These are phyloP conservation scores for Heimioporus sp. DNA, from an alignment of 768 basidiomycete species.

Conservation along the genomic window DNA sequence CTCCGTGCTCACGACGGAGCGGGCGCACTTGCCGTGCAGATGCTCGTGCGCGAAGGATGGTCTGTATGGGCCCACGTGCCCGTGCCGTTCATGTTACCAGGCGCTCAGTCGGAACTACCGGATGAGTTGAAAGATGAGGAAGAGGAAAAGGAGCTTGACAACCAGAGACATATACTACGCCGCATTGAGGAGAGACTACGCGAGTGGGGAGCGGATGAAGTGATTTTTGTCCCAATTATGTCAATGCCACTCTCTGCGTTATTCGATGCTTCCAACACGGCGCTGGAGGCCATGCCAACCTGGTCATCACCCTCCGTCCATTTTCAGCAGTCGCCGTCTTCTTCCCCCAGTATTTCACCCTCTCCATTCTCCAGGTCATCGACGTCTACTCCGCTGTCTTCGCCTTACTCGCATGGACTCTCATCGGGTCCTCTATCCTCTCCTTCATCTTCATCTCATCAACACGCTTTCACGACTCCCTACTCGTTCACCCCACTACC, in stretches of 20 bases:
- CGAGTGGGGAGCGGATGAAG: constrained; percentile 73
- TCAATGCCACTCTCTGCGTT: constrained; percentile 20
- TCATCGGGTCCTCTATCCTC: constrained; percentile 24
- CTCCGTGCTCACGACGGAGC: constrained; percentile 71
- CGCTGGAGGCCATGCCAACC: constrained; percentile 16
- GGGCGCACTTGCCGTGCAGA: constrained; percentile 76
- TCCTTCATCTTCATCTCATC: constrained; percentile 26
- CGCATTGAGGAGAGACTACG: constrained; percentile 53
- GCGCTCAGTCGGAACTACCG: constrained; percentile 34
- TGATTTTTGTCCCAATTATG: constrained; percentile 53
- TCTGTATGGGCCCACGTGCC: constrained; percentile 71
- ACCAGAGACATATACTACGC: constrained; percentile 41
- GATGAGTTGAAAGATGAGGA: constrained; percentile 33
- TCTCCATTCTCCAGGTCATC: constrained; percentile 33
- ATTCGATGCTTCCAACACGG: constrained; percentile 20
- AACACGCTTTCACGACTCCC: constrained; percentile 23
- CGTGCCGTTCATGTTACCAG: constrained; percentile 33
- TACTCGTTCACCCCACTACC: constrained; percentile 31
- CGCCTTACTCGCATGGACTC: constrained; percentile 23
- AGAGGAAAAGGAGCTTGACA: constrained; percentile 36
- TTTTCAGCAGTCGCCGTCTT: constrained; percentile 23
- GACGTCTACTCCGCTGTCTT: constrained; percentile 31
- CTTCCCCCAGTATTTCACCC: constrained; percentile 32
- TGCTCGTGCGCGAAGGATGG: constrained; percentile 69
- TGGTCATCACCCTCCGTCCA: constrained; percentile 27